Evolutionary conservation across 495 filamentous ascomycete species (phyloP).

Genomic region (Hypoxylon fragiforme): DNA sequence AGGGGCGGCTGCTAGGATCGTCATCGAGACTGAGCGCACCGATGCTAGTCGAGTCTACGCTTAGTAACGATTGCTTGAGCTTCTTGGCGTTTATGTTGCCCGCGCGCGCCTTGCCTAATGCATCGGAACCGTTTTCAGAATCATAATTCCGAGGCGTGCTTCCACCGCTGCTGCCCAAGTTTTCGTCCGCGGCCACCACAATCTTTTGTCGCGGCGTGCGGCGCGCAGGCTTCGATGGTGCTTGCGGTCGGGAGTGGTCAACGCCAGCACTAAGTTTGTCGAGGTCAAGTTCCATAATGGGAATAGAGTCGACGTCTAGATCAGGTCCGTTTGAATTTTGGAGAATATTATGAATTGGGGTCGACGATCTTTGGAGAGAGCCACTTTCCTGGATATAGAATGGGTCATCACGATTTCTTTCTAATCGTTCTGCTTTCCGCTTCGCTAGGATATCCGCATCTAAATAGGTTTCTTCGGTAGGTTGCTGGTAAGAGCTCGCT

Average conservation of each 20-base stretch:
- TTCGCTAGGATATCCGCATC: slow-evolving; percentile 65
- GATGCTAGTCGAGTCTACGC: slow-evolving; percentile 84
- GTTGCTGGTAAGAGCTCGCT: slow-evolving; percentile 65
- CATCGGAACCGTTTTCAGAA: slow-evolving; percentile 48
- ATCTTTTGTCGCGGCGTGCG: slow-evolving; percentile 52
- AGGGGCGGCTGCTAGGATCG: slow-evolving; percentile 39
- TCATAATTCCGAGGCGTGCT: slow-evolving; percentile 52
- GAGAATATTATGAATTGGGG: slow-evolving; percentile 72
- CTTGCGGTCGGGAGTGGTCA: slow-evolving; percentile 19
- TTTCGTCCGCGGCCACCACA: slow-evolving; percentile 66
- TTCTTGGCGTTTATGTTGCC: slow-evolving; percentile 35
- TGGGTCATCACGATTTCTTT: slow-evolving; percentile 87
- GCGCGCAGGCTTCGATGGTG: slow-evolving; percentile 25
- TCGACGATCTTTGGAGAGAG: slow-evolving; percentile 54
- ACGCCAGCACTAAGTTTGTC: slow-evolving; percentile 47
- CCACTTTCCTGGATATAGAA: slow-evolving; percentile 81
- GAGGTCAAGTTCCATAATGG: slow-evolving; percentile 87
- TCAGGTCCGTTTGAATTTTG: slow-evolving; percentile 68
- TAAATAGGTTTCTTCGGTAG: slow-evolving; percentile 59
- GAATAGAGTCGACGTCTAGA: slow-evolving; percentile 89
- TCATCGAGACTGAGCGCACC: slow-evolving; percentile 64
- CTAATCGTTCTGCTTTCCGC: slow-evolving; percentile 67
- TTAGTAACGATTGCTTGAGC: slow-evolving; percentile 61
- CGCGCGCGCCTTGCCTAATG: slow-evolving; percentile 37
- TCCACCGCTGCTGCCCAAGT: slow-evolving; percentile 43